A percentile compares a stretch with the other conserved stretches of the same genome.
Evolutionary conservation across 441 rosid genomes (phyloP).

Genomic region (Pelargonium fulgidum): DNA sequence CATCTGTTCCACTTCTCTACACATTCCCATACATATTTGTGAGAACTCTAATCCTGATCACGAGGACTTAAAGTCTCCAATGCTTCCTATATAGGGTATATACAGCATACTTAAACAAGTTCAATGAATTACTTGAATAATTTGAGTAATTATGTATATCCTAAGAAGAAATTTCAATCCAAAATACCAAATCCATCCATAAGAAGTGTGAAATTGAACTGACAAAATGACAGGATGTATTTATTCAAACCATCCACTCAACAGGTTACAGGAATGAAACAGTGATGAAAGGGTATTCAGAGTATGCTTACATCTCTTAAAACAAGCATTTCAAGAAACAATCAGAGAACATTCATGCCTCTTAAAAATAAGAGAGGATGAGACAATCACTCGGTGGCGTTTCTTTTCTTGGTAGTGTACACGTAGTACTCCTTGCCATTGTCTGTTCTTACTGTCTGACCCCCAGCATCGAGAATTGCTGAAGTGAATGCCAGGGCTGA

Average conservation of each 20-base stretch:
- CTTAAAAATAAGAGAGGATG: conserved; percentile 14
- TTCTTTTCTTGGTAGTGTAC: conserved; percentile 72
- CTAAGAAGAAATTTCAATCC: too few species aligned
- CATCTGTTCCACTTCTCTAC: too few species aligned
- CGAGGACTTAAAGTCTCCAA: too few species aligned
- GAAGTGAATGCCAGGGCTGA: conserved; percentile 78
- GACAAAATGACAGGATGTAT: conserved; percentile 17
- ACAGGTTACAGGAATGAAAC: conserved; percentile 10
- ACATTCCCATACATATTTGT: too few species aligned
- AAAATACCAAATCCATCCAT: too few species aligned
- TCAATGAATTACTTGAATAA: too few species aligned
- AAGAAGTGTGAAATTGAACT: not conserved
- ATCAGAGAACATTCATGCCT: not conserved
- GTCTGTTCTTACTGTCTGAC: conserved; percentile 74
- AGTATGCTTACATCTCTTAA: conserved; percentile 32
- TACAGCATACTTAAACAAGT: too few species aligned
- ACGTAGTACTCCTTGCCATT: conserved; percentile 74
- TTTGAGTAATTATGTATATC: too few species aligned
- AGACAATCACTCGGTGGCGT: conserved; percentile 43
- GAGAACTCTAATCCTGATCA: too few species aligned
- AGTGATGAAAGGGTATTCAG: conserved; percentile 18
- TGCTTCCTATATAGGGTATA: too few species aligned
- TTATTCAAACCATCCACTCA: conserved; percentile 30
- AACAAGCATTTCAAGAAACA: conserved; percentile 25
- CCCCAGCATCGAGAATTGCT: conserved; percentile 60